A percentile compares a stretch with the other conserved stretches of the same genome.
Conservation (phyloP, 345 rosid genomes). For the Bruguiera gymnorhiza region DNA sequence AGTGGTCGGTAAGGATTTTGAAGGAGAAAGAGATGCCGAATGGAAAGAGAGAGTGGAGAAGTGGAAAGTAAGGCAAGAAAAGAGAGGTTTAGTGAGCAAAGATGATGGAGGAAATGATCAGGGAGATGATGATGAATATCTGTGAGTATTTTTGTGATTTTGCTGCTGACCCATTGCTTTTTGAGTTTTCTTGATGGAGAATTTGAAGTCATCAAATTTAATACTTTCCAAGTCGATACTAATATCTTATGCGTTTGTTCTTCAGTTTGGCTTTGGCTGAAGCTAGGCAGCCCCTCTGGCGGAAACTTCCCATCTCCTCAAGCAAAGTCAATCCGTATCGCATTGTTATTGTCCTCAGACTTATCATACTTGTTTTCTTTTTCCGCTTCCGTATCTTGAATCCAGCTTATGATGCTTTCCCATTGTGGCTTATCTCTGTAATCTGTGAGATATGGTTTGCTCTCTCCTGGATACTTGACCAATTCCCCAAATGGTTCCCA, state of each 20-base stretch:
- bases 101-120: slow-evolving; percentile 54
- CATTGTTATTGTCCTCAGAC: slow-evolving; percentile 87
- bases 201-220: too few relatives aligned
- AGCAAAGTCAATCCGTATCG: slow-evolving; percentile 91
- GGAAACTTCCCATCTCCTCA: slow-evolving; percentile 82
- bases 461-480: slow-evolving; percentile 94
- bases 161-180: not conserved
- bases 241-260: not conserved
- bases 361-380: slow-evolving; percentile 70
- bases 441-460: slow-evolving; percentile 97
- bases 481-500: slow-evolving; percentile 96
- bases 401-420: slow-evolving; percentile 85
- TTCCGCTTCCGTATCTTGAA: slow-evolving; percentile 85
- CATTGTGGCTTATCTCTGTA: slow-evolving; percentile 90
- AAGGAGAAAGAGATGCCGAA: slow-evolving; percentile 79
- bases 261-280: slow-evolving; percentile 89
- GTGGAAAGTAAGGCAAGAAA: slow-evolving; percentile 90
- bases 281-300: slow-evolving; percentile 91
- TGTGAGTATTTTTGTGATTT: slow-evolving; percentile 39
- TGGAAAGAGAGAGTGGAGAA: slow-evolving; percentile 95
- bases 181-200: not conserved
- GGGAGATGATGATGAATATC: slow-evolving; percentile 72
- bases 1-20: slow-evolving; percentile 71
- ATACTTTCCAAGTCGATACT: not conserved
- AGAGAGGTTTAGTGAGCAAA: slow-evolving; percentile 70